Conservation (phyloP, 441 rosid genomes). For the Aleurites moluccanus region DNA sequence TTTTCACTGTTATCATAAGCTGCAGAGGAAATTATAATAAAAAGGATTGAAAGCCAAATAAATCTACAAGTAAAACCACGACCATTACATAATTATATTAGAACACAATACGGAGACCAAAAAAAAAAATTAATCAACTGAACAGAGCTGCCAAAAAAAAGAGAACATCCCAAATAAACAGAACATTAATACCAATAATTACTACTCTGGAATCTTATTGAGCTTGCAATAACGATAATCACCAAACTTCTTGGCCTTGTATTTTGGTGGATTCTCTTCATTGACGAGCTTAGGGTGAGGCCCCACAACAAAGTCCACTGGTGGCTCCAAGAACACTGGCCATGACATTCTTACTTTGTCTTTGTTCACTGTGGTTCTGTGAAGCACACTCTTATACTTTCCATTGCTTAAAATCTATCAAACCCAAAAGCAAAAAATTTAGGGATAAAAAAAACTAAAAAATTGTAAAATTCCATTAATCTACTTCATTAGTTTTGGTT, state of each 20-base stretch:
- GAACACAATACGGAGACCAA: too few species aligned
- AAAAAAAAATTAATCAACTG: too few species aligned
- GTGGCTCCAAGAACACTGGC: slow-evolving; percentile 58
- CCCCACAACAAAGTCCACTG: slow-evolving; percentile 32
- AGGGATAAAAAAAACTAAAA: neutral
- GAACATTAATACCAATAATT: too few species aligned
- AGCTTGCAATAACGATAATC: slow-evolving; percentile 70
- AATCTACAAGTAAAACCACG: too few species aligned
- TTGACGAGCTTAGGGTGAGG: slow-evolving; percentile 27
- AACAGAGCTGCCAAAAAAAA: too few species aligned
- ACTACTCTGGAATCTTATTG: slow-evolving; percentile 58
- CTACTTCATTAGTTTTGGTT: too few species aligned
- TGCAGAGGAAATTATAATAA: too few species aligned
- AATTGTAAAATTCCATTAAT: neutral
- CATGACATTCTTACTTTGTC: slow-evolving; percentile 45
- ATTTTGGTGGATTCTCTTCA: slow-evolving; percentile 45
- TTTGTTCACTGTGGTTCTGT: slow-evolving; percentile 40
- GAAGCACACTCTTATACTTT: slow-evolving; percentile 34
- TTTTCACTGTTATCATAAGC: too few species aligned
- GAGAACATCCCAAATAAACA: too few species aligned
- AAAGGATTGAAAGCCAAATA: too few species aligned
- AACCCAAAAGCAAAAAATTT: neutral
- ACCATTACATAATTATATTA: too few species aligned
- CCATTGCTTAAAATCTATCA: slow-evolving; percentile 41
- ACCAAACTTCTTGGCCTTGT: slow-evolving; percentile 52